A percentile compares a stretch with the other conserved stretches of the same genome.
Evolutionary conservation across 106 monocot genomes (phyloP).

Genomic region (Acorus calamus): DNA sequence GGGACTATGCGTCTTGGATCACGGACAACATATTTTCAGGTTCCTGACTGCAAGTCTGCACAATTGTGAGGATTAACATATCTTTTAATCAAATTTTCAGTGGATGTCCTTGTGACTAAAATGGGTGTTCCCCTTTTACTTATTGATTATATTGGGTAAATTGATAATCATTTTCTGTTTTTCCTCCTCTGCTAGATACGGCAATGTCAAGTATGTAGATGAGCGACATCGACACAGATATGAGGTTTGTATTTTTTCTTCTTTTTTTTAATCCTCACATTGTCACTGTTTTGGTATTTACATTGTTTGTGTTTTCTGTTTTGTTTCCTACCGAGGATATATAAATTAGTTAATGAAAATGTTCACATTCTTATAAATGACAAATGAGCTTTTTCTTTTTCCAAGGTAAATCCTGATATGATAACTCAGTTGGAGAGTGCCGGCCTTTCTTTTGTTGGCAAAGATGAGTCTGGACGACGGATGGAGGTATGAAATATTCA

Average conservation of each 20-base stretch:
- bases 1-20: constrained; percentile 96
- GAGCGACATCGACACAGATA: constrained; percentile 93
- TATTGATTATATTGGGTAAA: neutral
- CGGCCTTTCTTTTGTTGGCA: constrained; percentile 90
- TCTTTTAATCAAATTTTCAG: neutral
- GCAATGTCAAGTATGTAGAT: constrained; percentile 51
- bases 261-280: neutral
- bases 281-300: neutral
- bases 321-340: neutral
- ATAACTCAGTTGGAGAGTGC: constrained; percentile 62
- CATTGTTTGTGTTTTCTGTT: neutral
- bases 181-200: constrained; percentile 47
- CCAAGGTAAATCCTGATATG: constrained; percentile 90
- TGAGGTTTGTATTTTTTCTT: constrained; percentile 37
- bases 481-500: constrained; percentile 60
- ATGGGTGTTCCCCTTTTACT: neutral
- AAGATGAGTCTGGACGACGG: constrained; percentile 77
- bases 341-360: neutral
- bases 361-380: neutral
- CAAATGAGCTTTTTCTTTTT: constrained; percentile 1
- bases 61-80: constrained; percentile 52
- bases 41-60: constrained; percentile 55
- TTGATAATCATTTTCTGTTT: neutral
- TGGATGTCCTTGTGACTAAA: neutral
- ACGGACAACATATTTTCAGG: constrained; percentile 58